Base-by-base conservation (phyloP, 2,329 filamentous ascomycete genomes). In the Biscogniauxia sp. region DNA sequence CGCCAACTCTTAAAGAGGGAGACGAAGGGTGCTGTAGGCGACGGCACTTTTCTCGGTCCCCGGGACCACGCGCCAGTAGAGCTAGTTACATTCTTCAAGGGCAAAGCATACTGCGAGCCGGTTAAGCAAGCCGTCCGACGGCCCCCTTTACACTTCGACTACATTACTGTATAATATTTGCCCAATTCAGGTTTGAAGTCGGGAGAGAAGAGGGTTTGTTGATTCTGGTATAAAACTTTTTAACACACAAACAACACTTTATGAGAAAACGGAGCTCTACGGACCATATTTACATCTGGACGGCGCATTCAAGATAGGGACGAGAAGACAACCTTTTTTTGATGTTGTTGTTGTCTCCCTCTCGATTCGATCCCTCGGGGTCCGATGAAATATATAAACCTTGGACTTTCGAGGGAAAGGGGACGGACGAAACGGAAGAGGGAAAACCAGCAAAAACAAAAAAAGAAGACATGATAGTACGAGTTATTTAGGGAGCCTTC, bases 1-100 rank as follows among this genome's bases (percentile, higher is more conserved):
- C 76, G 89, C 92, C 62, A 93, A 94, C 76, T 87, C 85, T 70
- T 89, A 77, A 62, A 61, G 45, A 19, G 56, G 52, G 56, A 45
- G 11, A 32, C 9, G 53, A 53, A 59, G 55, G 52, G 51, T 51
- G 56, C 57, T 59, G 60, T 55, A 53, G 61, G 51, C 28, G 53
- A 23, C 54, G 58, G 61, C 51, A 54, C 55, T 49, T 20, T 54
- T 37, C 58, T 55, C 45, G 49, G 26, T 28, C 54, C 26, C 53
- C 32, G 49, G 50, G 28, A 45, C 28, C 20, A 52, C 20, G 25
- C 52, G 51, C 54, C 54, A 23, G 62, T 54, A 58, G 37, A 61
- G 55, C 58, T 53, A 55, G 54, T 65, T 41, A 51, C 58, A 60
- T 64, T 64, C 57, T 62, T 23, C 63, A 58, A 51, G 53, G 63